Base-by-base conservation (phyloP, 2,329 filamentous ascomycete species). In the Fusarium duplospermum region DNA sequence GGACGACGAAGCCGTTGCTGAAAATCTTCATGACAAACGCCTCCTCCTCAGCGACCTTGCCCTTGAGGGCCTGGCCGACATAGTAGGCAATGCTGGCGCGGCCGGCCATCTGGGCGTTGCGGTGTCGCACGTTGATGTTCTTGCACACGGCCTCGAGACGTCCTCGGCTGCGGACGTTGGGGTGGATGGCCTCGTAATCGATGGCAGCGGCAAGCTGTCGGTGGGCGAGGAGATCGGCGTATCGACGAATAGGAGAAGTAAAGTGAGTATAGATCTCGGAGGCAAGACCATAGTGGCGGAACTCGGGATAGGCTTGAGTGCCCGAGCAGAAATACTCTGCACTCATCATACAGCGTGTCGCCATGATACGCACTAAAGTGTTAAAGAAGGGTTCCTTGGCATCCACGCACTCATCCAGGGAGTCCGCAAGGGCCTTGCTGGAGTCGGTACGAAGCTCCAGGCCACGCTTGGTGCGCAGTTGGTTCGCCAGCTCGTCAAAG, bases 261-360 rank as follows among this genome's bases (percentile, higher is more conserved):
- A 99, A 99, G 83, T 99, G 96, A 3, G 96, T 99, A 86, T 99
- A 99, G 81, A 99, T 99, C 79, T 97, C 94, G 4, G 93, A 95
- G 0, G 97, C 97, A 38, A 99, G 91, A 76, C 96, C 96, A 83
- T 99, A 99, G 85, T 99, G 97, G 62, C 94, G 91, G 88, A 98
- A 99, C 81, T 98, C 96, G 1, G 94, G 93, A 82, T 96, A 96
- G 0, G 95, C 91, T 82, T 98, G 95, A 8, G 95, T 95, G 69
- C 96, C 96, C 0, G 96, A 94, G 84, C 94, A 96, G 84, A 99
- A 99, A 85, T 99, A 99, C 84, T 99, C 96, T 71, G 96, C 96
- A 63, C 94, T 96, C 88, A 98, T 98, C 96, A 99, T 99, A 89
- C 96, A 99, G 24, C 96, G 93, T 10, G 96, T 99, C 11, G 96